phyloP scores from a whole-genome alignment of 768 basidiomycete genomes.

The Psilocybe sp. region DNA sequence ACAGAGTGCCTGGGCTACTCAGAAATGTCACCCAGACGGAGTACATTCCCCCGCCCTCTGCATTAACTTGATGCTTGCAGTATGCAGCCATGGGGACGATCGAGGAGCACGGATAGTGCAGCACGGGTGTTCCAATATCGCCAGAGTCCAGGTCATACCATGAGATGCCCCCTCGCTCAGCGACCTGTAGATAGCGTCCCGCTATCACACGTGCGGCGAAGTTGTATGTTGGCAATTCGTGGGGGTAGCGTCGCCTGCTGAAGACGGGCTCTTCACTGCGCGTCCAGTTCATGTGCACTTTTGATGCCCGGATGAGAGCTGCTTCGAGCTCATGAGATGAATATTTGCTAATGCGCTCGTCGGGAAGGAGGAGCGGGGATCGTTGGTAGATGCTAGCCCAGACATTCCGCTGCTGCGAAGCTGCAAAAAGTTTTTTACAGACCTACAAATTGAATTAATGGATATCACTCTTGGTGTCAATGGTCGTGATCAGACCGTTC shows the following conservation, averaged over 20 bases:
- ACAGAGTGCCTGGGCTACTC: slow-evolving; percentile 14
- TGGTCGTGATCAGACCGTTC: neutral
- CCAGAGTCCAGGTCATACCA: slow-evolving; percentile 23
- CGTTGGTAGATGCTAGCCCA: slow-evolving; percentile 17
- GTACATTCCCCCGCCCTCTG: slow-evolving; percentile 16
- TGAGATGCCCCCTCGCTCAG: slow-evolving; percentile 13
- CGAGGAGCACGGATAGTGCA: slow-evolving; percentile 16
- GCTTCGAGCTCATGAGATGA: slow-evolving; percentile 14
- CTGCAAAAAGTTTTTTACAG: slow-evolving; percentile 12
- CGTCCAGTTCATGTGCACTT: slow-evolving; percentile 16
- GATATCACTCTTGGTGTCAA: neutral
- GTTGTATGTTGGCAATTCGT: slow-evolving; percentile 16
- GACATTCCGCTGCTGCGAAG: slow-evolving; percentile 15
- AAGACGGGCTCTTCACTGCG: slow-evolving; percentile 5
- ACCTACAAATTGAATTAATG: slow-evolving; percentile 10
- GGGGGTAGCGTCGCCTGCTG: slow-evolving; percentile 15
- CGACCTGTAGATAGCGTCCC: slow-evolving; percentile 22
- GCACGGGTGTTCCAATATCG: slow-evolving; percentile 13
- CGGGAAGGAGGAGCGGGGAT: slow-evolving; percentile 16
- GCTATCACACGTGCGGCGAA: slow-evolving; percentile 19
- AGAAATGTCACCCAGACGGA: slow-evolving; percentile 23
- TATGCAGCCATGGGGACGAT: slow-evolving; percentile 14
- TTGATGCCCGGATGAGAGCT: slow-evolving; percentile 16
- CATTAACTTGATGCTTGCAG: slow-evolving; percentile 17
- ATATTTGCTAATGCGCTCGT: slow-evolving; percentile 14